Evolutionary conservation across 768 basidiomycete genomes (phyloP).

Genomic region (Hemileccinum impolitum): DNA sequence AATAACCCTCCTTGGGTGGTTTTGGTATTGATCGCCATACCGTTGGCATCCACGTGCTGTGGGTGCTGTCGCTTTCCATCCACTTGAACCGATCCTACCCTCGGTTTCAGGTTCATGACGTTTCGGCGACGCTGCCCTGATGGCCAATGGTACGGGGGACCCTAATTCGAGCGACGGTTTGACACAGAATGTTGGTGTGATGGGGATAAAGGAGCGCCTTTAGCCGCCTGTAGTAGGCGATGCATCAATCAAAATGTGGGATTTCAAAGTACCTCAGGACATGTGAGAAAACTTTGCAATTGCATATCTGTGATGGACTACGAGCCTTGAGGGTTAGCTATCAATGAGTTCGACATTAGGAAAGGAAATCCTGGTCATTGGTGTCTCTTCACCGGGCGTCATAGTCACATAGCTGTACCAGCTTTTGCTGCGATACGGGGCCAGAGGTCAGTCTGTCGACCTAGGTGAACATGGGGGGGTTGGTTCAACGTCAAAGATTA

Average conservation of each 20-base stretch:
- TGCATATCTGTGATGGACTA: too few relatives aligned
- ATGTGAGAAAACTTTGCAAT: neutral
- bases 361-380: too few relatives aligned
- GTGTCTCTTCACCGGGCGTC: too few relatives aligned
- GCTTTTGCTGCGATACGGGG: too few relatives aligned
- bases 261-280: constrained; percentile 1
- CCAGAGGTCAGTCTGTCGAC: too few relatives aligned
- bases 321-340: too few relatives aligned
- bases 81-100: constrained; percentile 51
- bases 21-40: neutral
- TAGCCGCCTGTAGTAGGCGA: constrained; percentile 22
- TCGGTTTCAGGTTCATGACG: constrained; percentile 80
- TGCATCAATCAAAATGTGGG: constrained; percentile 29
- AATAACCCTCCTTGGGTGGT: neutral
- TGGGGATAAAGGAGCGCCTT: constrained; percentile 11
- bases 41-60: constrained; percentile 54
- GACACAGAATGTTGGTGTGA: neutral
- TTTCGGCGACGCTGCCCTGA: constrained; percentile 35
- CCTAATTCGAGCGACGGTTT: constrained; percentile 14
- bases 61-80: constrained; percentile 73
- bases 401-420: too few relatives aligned
- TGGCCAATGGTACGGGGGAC: neutral
- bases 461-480: too few relatives aligned
- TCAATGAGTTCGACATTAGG: too few relatives aligned
- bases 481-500: too few relatives aligned